phyloP scores from a whole-genome alignment of 805 yeast genomes.

The Yarrowia alimentaria region DNA sequence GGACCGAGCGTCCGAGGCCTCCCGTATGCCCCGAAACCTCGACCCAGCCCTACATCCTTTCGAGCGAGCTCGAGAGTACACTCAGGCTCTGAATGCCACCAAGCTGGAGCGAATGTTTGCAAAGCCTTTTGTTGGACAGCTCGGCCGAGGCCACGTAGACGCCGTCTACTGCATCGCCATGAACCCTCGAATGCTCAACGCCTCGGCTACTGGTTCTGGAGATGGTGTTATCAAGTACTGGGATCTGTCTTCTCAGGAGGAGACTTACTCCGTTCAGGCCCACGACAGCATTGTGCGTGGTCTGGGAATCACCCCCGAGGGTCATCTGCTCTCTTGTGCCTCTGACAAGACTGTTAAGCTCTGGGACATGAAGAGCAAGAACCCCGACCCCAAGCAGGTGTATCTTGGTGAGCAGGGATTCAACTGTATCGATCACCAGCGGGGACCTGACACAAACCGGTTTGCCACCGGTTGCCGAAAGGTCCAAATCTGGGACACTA shows the following conservation, averaged over 20 bases:
- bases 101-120: slow-evolving; percentile 96
- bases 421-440: slow-evolving; percentile 82
- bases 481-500: slow-evolving; percentile 89
- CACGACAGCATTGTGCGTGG: slow-evolving; percentile 91
- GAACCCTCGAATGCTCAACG: slow-evolving; percentile 64
- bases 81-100: slow-evolving; percentile 91
- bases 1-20: slow-evolving; percentile 83
- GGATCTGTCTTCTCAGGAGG: slow-evolving; percentile 80
- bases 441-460: slow-evolving; percentile 50
- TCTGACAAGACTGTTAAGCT: slow-evolving; percentile 85
- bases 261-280: slow-evolving; percentile 73
- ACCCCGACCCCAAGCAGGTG: slow-evolving; percentile 67
- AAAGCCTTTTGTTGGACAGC: slow-evolving; percentile 91
- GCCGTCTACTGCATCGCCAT: slow-evolving; percentile 88
- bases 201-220: slow-evolving; percentile 88
- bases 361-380: slow-evolving; percentile 65
- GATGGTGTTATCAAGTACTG: slow-evolving; percentile 94
- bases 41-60: slow-evolving; percentile 95
- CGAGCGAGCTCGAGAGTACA: slow-evolving; percentile 94
- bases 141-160: slow-evolving; percentile 93
- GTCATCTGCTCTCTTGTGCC: slow-evolving; percentile 76
- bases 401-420: slow-evolving; percentile 82
- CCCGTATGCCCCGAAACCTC: slow-evolving; percentile 81
- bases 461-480: slow-evolving; percentile 92
- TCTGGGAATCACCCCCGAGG: slow-evolving; percentile 65